Conservation (phyloP, 2,329 filamentous ascomycete genomes). For the Cercospora berteroae region DNA sequence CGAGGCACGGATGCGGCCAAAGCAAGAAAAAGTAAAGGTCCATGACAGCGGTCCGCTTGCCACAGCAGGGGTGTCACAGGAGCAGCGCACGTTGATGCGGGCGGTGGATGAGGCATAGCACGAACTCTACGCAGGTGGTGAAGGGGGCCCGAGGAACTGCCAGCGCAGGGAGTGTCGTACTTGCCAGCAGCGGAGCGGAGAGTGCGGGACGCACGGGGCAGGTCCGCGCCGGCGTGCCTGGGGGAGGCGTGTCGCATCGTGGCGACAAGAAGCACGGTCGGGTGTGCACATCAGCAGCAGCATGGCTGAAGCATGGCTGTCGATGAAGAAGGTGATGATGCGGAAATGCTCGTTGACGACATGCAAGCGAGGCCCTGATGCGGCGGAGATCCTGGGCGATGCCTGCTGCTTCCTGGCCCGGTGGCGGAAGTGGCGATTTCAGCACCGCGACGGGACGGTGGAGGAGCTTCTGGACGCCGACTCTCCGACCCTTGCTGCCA, state of each 20-base stretch:
- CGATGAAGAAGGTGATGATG: background rate
- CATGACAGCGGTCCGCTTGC: background rate
- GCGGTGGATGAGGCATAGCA: background rate
- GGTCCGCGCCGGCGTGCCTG: too few relatives aligned
- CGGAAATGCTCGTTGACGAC: background rate
- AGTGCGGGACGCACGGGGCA: too few relatives aligned
- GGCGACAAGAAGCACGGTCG: background rate
- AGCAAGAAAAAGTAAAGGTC: background rate
- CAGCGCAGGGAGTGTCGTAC: background rate
- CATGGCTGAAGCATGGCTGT: background rate
- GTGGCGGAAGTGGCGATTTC: background rate
- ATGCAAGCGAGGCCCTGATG: background rate
- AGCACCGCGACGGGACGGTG: background rate
- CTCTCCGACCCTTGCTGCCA: background rate
- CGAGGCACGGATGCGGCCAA: background rate
- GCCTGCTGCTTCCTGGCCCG: background rate
- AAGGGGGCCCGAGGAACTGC: background rate
- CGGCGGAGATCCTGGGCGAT: background rate
- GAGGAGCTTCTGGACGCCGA: background rate
- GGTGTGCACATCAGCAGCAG: background rate
- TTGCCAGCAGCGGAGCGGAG: background rate
- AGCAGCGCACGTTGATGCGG: background rate
- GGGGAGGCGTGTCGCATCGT: background rate
- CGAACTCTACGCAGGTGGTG: background rate
- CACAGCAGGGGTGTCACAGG: background rate